Evolutionary conservation across 495 filamentous ascomycete genomes (phyloP), one percentile per base, ranked within the genome.

Genomic region (Hamigera avellanea): DNA sequence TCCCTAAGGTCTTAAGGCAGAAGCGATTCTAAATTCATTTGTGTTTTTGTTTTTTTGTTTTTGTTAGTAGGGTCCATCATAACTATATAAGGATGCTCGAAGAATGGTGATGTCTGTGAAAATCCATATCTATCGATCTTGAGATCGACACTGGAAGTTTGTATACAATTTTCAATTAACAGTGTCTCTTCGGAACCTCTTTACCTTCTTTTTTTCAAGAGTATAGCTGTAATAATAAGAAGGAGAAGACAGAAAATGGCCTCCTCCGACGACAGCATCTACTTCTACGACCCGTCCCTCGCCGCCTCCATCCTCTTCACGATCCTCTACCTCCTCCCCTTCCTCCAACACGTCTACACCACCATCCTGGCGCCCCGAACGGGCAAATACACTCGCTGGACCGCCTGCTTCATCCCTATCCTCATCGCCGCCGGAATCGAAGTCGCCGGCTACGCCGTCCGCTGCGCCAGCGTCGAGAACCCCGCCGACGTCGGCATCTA

Each of bases 381-480:
- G 6, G 32, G 32, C 5, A 14, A 34, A n/a, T 34, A 34, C 32
- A 23, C 9, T 23, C 21, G 21, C 21, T n/a, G n/a, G n/a, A 9
- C 21, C 21, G 9, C 5, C 14, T 48, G 44, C 37, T 51, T 48
- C 31, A 37, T 46, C 23, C 48, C 48, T 1, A 37, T 49, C 2
- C 26, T 51, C 1, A 31, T 54, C 31, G 51, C 37, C 28, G 44
- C 48, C 14, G 8, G 37, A 1, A 34, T 46, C 13, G 47, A 50
- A 40, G 40, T 48, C 2, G 44, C 35, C 14, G 51, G 42, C 0
- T 54, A 54, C 40, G 45, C 35, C 12, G 35, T 44, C 6, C 44
- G 48, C 10, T 32, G 31, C 12, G 40, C 41, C 1, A 38, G 38
- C 14, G 40, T 48, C 14, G 36, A 51, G 23, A 27, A 35, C 5